Evolutionary conservation across 208 protist species (phyloP).

Genomic region (Porcisia hertigi): DNA sequence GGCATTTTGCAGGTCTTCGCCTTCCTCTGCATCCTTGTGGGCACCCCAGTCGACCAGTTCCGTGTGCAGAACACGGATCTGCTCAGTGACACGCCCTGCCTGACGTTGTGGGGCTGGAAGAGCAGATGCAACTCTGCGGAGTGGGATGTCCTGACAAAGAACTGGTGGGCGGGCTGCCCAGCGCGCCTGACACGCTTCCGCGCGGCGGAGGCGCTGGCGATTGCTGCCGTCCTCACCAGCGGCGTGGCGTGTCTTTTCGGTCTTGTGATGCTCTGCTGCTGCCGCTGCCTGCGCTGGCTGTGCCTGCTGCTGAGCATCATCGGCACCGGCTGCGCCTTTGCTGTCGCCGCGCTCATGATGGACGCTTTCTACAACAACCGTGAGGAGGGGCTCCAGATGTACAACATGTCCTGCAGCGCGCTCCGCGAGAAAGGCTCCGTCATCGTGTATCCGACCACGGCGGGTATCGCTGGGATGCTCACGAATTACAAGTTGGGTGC

Average conservation of each 20-base stretch:
- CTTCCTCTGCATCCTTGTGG: conserved; percentile 48
- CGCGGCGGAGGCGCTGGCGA: conserved; percentile 40
- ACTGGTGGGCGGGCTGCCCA: too few relatives aligned
- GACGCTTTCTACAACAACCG: too few relatives aligned
- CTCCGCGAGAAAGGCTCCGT: too few relatives aligned
- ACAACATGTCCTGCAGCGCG: too few relatives aligned
- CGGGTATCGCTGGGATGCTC: not conserved
- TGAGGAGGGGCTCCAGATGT: too few relatives aligned
- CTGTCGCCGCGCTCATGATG: conserved; percentile 39
- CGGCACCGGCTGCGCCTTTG: conserved; percentile 23
- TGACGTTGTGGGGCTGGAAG: too few relatives aligned
- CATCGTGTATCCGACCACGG: conserved; percentile 9
- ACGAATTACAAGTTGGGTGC: conserved; percentile 45
- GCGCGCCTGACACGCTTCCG: conserved; percentile 38
- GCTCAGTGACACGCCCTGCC: too few relatives aligned
- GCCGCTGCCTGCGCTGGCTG: conserved; percentile 43
- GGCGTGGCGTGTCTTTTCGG: conserved; percentile 25
- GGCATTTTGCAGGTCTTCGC: conserved; percentile 37
- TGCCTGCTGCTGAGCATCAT: conserved; percentile 38
- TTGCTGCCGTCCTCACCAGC: conserved; percentile 37
- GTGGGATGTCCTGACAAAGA: too few relatives aligned
- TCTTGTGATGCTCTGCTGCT: too few relatives aligned
- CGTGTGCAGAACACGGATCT: conserved; percentile 18
- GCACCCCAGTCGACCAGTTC: conserved; percentile 56
- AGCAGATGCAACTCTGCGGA: too few relatives aligned